Evolutionary conservation across 2,329 filamentous ascomycete genomes (phyloP).

Genomic region (Trichoderma atrobrunneum): DNA sequence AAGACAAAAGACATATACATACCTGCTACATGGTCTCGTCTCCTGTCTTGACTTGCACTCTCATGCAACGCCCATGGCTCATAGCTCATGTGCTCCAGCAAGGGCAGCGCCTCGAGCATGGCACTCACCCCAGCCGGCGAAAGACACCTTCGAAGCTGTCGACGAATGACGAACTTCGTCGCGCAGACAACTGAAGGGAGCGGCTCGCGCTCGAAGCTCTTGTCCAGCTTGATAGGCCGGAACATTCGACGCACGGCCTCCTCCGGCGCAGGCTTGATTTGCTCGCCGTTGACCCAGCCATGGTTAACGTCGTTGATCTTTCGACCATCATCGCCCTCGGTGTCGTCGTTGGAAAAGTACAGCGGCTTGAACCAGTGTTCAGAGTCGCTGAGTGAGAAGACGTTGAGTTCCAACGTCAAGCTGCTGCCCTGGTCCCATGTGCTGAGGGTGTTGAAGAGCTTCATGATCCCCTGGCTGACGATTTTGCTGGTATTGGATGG

Average conservation of each 20-base stretch:
- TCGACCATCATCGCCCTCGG: slow-evolving; percentile 13
- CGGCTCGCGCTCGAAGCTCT: background rate
- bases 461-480: slow-evolving; percentile 25
- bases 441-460: slow-evolving; percentile 32
- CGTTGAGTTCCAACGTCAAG: slow-evolving; percentile 36
- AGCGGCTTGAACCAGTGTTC: slow-evolving; percentile 35
- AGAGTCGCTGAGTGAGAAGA: slow-evolving; percentile 34
- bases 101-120: slow-evolving; percentile 26
- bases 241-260: slow-evolving; percentile 29
- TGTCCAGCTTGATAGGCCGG: slow-evolving; percentile 11
- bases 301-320: slow-evolving; percentile 29
- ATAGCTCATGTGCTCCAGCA: slow-evolving; percentile 30
- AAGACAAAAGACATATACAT: background rate
- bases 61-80: slow-evolving; percentile 34
- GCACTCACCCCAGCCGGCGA: slow-evolving; percentile 5
- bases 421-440: slow-evolving; percentile 26
- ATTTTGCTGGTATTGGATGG: slow-evolving; percentile 11
- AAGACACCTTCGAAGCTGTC: slow-evolving; percentile 33
- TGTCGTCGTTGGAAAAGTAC: slow-evolving; percentile 26
- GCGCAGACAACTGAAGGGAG: slow-evolving; percentile 30
- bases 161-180: slow-evolving; percentile 32
- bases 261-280: slow-evolving; percentile 25
- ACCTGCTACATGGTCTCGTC: background rate
- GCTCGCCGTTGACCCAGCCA: slow-evolving; percentile 32
- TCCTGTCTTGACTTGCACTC: background rate